Evolutionary conservation across 2,329 filamentous ascomycete species (phyloP), one percentile per base, ranked within the genome.

Genomic region (Diaporthe sp.): DNA sequence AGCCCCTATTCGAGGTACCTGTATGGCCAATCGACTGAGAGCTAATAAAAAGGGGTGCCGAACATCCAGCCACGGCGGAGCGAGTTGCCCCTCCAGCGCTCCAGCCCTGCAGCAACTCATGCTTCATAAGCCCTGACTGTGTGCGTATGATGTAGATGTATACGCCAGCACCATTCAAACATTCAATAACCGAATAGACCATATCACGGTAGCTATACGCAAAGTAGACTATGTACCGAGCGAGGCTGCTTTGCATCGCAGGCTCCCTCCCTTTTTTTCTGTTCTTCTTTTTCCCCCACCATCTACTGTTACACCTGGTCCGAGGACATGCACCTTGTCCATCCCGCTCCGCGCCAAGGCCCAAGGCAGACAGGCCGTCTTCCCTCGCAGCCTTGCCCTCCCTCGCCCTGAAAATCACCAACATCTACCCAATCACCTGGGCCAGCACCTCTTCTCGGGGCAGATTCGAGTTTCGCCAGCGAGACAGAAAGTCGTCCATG

Each of bases 401-500:
- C 44, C 9, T 19, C 51, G 22, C 39, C 25, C 19, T 49, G 10
- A 19, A 13, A 94, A 93, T 75, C 94, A 88, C 46, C 62, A 44
- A 46, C 12, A 3, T 51, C 71, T 78, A 82, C 17, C 82, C 82
- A 25, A 81, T 79, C 12, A 84, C 80, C 51, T 79, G 79, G 13
- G 77, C 73, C 72, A 88, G 82, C 39, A 90, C 86, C 28, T 87
- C 79, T 25, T 88, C 82, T n/a, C 85, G 84, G 0, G 84, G 79
- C 77, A 90, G 92, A 81, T 94, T 95, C 4, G 93, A 93, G 79
- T 93, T 92, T 77, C 93, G 90, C 87, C 92, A 95, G 75, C 93
- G 90, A 22, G 94, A 96, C 77, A 94, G 87, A 78, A 93, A 97
- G 82, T 97, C 95, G 79, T 97, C 95, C 46, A 92, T 91, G 79